Conservation (phyloP, 2,329 filamentous ascomycete genomes). For the Sphaerulina populicola region DNA sequence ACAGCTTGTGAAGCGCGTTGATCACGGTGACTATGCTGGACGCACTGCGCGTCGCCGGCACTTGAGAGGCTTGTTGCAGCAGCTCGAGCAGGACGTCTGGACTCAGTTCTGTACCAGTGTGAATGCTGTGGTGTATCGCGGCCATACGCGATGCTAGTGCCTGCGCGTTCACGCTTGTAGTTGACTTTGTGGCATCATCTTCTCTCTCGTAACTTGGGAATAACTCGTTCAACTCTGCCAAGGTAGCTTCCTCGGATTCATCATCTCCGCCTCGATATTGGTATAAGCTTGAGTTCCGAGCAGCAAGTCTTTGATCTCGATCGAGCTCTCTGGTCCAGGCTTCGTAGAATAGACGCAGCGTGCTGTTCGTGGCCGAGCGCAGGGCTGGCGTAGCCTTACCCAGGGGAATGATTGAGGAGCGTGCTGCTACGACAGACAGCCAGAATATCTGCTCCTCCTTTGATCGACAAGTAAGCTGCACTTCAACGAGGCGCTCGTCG, state of each 20-base stretch:
- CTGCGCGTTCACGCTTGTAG: conserved; percentile 14
- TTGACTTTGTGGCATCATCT: background rate
- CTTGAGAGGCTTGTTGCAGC: conserved; percentile 9
- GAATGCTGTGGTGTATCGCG: conserved; percentile 19
- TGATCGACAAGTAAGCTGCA: conserved; percentile 9
- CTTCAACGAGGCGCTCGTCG: conserved; percentile 21
- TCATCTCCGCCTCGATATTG: conserved; percentile 71
- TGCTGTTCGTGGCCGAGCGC: conserved; percentile 51
- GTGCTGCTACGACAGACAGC: conserved; percentile 19
- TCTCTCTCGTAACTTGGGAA: conserved; percentile 70
- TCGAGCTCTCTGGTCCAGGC: conserved; percentile 73
- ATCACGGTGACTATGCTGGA: conserved; percentile 8
- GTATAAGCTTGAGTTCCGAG: conserved; percentile 68
- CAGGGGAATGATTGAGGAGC: conserved; percentile 13
- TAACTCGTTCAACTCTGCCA: conserved; percentile 66
- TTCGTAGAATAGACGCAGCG: conserved; percentile 64
- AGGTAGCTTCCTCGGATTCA: conserved; percentile 64
- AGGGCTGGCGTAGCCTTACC: conserved; percentile 12
- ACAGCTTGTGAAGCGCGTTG: conserved; percentile 4
- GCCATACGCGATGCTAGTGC: conserved; percentile 22
- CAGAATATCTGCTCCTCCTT: conserved; percentile 23
- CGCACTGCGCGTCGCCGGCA: background rate
- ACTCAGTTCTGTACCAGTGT: conserved; percentile 2
- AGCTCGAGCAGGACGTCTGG: conserved; percentile 16
- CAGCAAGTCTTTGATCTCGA: conserved; percentile 65